Percentiles rank a stretch among this genome's conserved stretches.
These are phyloP conservation scores for Novymonas esmeraldas DNA, from an alignment of 208 protist species.

Conservation along the genomic window DNA sequence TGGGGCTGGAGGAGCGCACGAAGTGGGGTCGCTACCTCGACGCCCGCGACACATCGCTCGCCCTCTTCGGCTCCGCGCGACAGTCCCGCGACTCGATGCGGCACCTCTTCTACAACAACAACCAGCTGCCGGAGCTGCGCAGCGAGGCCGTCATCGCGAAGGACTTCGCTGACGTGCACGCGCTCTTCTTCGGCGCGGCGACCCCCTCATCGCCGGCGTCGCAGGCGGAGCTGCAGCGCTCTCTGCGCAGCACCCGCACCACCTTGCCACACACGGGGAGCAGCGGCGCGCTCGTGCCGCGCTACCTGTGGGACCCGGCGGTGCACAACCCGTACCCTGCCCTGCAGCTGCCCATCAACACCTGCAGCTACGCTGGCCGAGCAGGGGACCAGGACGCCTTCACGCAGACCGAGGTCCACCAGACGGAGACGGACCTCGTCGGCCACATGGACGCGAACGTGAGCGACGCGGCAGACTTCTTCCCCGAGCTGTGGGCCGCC, in stretches of 20 bases:
- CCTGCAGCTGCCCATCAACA: slow-evolving; percentile 17
- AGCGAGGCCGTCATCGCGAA: slow-evolving; percentile 59
- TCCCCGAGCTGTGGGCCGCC: slow-evolving; percentile 76
- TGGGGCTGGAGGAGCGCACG: slow-evolving; percentile 68
- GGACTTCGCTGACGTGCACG: slow-evolving; percentile 69
- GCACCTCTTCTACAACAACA: slow-evolving; percentile 86
- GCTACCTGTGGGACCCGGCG: slow-evolving; percentile 71
- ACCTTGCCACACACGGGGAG: slow-evolving; percentile 72
- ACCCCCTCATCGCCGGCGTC: slow-evolving; percentile 13
- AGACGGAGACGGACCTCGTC: slow-evolving; percentile 18
- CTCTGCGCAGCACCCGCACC: slow-evolving; percentile 48
- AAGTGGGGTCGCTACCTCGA: slow-evolving; percentile 87
- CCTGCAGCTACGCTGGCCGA: background rate
- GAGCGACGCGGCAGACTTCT: slow-evolving; percentile 63
- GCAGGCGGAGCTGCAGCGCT: slow-evolving; percentile 22
- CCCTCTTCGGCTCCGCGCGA: slow-evolving; percentile 82
- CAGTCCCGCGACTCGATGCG: slow-evolving; percentile 87
- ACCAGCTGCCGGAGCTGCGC: slow-evolving; percentile 69
- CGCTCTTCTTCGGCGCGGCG: slow-evolving; percentile 44
- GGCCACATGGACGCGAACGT: slow-evolving; percentile 6
- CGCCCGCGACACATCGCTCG: slow-evolving; percentile 84
- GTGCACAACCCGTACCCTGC: slow-evolving; percentile 86
- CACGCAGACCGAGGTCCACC: slow-evolving; percentile 8
- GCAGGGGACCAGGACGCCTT: slow-evolving; percentile 5
- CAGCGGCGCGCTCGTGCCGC: slow-evolving; percentile 52